Base-by-base conservation (phyloP, 108 stramenopile species). In the Cyclotella distinguenda region DNA sequence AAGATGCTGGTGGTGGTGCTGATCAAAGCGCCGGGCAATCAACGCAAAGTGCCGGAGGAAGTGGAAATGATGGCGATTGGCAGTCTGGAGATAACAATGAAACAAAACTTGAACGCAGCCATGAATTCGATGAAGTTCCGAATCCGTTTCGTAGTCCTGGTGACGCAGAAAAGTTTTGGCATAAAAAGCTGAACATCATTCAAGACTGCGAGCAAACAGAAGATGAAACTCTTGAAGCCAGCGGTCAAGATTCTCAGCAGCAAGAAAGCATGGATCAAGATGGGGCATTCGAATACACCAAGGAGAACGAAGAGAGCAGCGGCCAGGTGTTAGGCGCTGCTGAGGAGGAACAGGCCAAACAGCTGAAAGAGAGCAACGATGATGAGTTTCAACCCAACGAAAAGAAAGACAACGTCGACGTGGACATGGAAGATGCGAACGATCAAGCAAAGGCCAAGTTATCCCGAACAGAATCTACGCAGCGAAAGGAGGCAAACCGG, bases 121-220 rank as follows among this genome's bases (percentile, higher is more conserved):
- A 68, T 22, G 44, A 43, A n/a, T 40, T 50, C 42, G 40, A 66
- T 44, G 76, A 85, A 23, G 64, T 68, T 16, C 93, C 94, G 1
- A 97, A 97, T 64, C 94, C 96, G 19, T 88, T 95, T 46, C 85
- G 90, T 57, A 81, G 77, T 57, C 89, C 86, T 27, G 92, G 88
- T 36, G 92, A 91, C 55, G 92, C 84, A 12, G 79, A 78, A 50
- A 84, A 88, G 61, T 90, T 84, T 44, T 94, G 93, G 89, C 86
- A 90, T 46, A 75, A 82, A 33, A 82, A 83, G 52, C 79, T 94
- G 0, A 82, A 92, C 48, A 72, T 89, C 3, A 67, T 90, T 25
- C 70, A 80, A 23, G 78, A 78, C 21, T 47, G 46, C 32, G 44
- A 49, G 1, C 42, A 68, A 34, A 43, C 12, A 28, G 73, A 74